Percentiles rank a stretch among this genome's conserved stretches.
Conservation (phyloP, 2,329 filamentous ascomycete genomes). For the Cordyceps militaris region DNA sequence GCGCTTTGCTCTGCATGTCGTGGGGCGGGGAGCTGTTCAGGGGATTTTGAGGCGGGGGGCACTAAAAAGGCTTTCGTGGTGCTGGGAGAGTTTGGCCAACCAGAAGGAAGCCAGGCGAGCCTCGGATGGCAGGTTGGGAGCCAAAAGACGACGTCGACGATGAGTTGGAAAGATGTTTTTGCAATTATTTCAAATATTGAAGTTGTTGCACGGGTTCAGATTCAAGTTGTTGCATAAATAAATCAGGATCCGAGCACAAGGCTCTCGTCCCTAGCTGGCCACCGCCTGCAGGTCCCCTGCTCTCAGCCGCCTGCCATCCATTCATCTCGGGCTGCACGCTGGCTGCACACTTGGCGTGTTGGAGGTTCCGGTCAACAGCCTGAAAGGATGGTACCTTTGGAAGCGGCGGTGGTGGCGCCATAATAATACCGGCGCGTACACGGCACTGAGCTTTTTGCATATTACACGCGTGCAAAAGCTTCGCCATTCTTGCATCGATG, state of each 20-base stretch:
- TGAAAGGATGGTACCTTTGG: background rate
- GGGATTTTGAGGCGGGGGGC: background rate
- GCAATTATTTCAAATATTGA: background rate
- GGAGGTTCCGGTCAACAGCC: slow-evolving; percentile 4
- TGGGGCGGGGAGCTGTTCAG: background rate
- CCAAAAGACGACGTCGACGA: background rate
- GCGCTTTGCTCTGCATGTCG: background rate
- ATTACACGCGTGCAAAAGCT: background rate
- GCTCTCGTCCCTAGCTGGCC: too few relatives aligned
- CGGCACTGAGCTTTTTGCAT: background rate
- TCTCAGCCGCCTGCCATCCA: background rate
- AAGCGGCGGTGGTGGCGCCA: background rate
- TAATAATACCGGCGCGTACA: background rate
- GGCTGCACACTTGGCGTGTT: slow-evolving; percentile 1
- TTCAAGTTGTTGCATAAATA: too few relatives aligned
- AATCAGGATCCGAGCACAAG: too few relatives aligned
- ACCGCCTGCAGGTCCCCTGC: too few relatives aligned
- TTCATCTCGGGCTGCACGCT: background rate
- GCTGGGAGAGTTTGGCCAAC: background rate
- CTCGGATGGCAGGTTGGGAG: background rate
- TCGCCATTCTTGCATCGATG: background rate
- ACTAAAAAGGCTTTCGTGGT: background rate
- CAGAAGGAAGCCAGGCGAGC: background rate
- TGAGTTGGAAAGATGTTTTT: background rate
- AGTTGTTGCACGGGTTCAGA: too few relatives aligned